Conservation (phyloP, 2,329 filamentous ascomycete genomes). For the Coniochaeta prunicola region DNA sequence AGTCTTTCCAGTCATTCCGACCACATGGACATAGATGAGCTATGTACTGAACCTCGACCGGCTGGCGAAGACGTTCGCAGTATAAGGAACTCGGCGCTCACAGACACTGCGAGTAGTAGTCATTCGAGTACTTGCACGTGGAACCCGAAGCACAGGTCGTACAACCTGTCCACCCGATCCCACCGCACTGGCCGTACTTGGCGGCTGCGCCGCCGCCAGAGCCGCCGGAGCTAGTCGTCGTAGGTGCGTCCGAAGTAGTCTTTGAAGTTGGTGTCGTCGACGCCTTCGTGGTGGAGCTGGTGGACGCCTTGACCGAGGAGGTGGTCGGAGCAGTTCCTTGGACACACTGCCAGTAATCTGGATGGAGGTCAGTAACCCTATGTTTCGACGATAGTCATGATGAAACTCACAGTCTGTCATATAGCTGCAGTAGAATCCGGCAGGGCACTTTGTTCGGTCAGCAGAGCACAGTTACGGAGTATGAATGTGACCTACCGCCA, state of each 20-base stretch:
- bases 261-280: constrained; percentile 1
- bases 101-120: constrained; percentile 20
- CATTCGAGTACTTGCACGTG: constrained; percentile 36
- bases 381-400: not conserved
- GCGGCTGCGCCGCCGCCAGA: constrained; percentile 1
- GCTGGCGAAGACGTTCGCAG: no score
- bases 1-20: no score
- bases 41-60: no score
- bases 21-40: no score
- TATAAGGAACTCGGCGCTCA: not conserved
- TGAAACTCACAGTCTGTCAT: constrained; percentile 4
- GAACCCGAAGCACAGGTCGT: constrained; percentile 29
- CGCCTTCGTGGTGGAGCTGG: constrained; percentile 2
- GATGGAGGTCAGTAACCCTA: not conserved
- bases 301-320: not conserved
- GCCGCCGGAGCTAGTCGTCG: not conserved
- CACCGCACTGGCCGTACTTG: constrained; percentile 9
- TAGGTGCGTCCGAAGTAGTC: not conserved
- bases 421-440: constrained; percentile 5
- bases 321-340: constrained; percentile 1
- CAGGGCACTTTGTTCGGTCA: not conserved
- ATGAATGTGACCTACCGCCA: not conserved
- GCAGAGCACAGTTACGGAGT: not conserved
- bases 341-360: constrained; percentile 1
- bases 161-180: constrained; percentile 15